These are phyloP conservation scores for Nothomitra cinnamomea DNA, from an alignment of 2,329 filamentous ascomycete species.

Conservation along the genomic window DNA sequence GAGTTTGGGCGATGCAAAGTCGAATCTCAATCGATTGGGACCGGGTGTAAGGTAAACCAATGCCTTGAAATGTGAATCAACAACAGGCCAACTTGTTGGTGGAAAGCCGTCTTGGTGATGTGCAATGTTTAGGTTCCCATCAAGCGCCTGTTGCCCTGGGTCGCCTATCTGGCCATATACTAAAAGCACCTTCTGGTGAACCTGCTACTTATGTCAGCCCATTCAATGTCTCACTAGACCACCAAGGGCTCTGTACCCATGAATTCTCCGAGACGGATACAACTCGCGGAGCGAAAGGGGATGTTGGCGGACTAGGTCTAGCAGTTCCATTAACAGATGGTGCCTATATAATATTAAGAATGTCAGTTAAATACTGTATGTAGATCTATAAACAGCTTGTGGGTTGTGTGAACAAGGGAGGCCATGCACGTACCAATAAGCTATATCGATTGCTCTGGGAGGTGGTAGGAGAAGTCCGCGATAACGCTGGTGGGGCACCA, in stretches of 20 bases:
- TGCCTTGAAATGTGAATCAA: slow-evolving; percentile 78
- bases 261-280: slow-evolving; percentile 64
- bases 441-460: slow-evolving; percentile 38
- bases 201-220: slow-evolving; percentile 33
- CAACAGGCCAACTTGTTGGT: slow-evolving; percentile 70
- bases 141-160: slow-evolving; percentile 45
- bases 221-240: not conserved
- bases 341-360: slow-evolving; percentile 12
- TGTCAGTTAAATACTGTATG: not conserved
- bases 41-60: slow-evolving; percentile 82
- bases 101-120: slow-evolving; percentile 79
- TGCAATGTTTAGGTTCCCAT: slow-evolving; percentile 63
- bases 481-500: slow-evolving; percentile 17
- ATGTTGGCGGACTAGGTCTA: slow-evolving; percentile 43
- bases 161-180: slow-evolving; percentile 72
- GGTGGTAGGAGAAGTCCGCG: slow-evolving; percentile 23
- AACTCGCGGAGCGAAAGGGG: slow-evolving; percentile 65
- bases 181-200: slow-evolving; percentile 78
- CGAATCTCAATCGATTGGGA: slow-evolving; percentile 72
- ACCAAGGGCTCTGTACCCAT: slow-evolving; percentile 45
- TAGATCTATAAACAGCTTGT: too few species aligned
- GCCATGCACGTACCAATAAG: slow-evolving; percentile 12
- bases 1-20: slow-evolving; percentile 72
- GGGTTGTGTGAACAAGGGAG: not conserved
- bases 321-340: slow-evolving; percentile 33